Conservation (phyloP, 2,329 filamentous ascomycete species). For the Hypoxylon sp. region DNA sequence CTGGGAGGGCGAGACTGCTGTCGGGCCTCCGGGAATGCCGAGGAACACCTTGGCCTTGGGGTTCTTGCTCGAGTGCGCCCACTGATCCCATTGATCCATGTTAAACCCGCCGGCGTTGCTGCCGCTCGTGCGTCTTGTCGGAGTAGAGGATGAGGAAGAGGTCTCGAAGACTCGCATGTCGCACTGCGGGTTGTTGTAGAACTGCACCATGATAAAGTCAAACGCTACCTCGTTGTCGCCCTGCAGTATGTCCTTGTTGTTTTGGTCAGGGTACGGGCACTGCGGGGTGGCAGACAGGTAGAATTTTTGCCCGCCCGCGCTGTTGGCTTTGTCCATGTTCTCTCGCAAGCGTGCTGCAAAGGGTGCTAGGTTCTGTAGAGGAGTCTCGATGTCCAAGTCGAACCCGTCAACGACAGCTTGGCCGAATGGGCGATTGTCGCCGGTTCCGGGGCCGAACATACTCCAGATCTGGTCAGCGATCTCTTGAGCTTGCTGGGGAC, state of each 20-base stretch:
- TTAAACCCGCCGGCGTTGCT: slow-evolving; percentile 65
- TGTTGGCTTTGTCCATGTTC: slow-evolving; percentile 62
- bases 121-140: slow-evolving; percentile 51
- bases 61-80: slow-evolving; percentile 72
- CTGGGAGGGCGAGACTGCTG: slow-evolving; percentile 64
- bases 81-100: slow-evolving; percentile 73
- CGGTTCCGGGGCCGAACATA: slow-evolving; percentile 73
- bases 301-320: slow-evolving; percentile 62
- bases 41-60: slow-evolving; percentile 73
- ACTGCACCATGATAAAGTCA: slow-evolving; percentile 74
- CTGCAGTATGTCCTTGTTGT: slow-evolving; percentile 68
- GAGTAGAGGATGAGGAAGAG: background rate
- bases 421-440: slow-evolving; percentile 74
- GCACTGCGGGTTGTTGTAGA: slow-evolving; percentile 75
- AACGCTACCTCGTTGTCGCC: slow-evolving; percentile 64
- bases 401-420: slow-evolving; percentile 77
- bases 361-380: slow-evolving; percentile 68
- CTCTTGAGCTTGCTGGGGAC: slow-evolving; percentile 63
- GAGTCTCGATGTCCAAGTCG: slow-evolving; percentile 79
- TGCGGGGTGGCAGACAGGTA: slow-evolving; percentile 76
- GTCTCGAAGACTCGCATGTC: slow-evolving; percentile 66
- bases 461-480: slow-evolving; percentile 75
- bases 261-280: slow-evolving; percentile 73
- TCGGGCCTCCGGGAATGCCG: slow-evolving; percentile 69
- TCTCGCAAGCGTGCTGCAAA: slow-evolving; percentile 71